Conservation (phyloP, 2,329 filamentous ascomycete genomes). For the Leptographium flavum region DNA sequence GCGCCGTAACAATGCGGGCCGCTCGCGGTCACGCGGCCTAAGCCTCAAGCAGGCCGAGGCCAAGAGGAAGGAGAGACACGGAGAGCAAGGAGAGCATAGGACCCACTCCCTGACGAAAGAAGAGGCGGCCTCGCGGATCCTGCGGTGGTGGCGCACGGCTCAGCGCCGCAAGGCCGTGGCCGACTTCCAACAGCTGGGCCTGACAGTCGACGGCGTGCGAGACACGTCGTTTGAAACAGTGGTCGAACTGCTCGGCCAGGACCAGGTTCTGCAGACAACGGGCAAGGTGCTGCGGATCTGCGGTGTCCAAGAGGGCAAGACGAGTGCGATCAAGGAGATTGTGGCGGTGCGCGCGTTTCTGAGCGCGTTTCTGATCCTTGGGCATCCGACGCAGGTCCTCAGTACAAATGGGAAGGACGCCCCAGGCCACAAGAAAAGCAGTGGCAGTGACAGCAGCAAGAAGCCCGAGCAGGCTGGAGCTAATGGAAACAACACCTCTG, state of each 20-base stretch:
- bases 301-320: conserved; percentile 50
- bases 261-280: conserved; percentile 50
- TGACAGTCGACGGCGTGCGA: conserved; percentile 57
- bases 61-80: conserved; percentile 31
- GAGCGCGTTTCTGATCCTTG: conserved; percentile 66
- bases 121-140: conserved; percentile 50
- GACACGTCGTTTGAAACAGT: conserved; percentile 63
- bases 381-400: conserved; percentile 64
- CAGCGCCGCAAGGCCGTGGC: conserved; percentile 44
- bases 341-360: conserved; percentile 62
- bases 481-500: background rate
- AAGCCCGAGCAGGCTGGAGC: background rate
- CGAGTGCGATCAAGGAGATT: conserved; percentile 51
- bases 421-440: conserved; percentile 49
- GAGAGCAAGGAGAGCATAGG: no score
- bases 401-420: no score
- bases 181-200: conserved; percentile 49
- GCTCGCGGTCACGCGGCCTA: conserved; percentile 32
- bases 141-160: conserved; percentile 53
- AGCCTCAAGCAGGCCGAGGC: conserved; percentile 36
- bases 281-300: conserved; percentile 55
- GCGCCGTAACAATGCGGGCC: conserved; percentile 38
- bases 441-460: background rate
- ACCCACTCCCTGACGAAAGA: conserved; percentile 21
- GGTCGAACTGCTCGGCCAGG: conserved; percentile 50